Evolutionary conservation across 1,284 basidiomycete genomes (phyloP), one percentile per base, ranked within the genome.

Genomic region (Pseudozyma sp.): DNA sequence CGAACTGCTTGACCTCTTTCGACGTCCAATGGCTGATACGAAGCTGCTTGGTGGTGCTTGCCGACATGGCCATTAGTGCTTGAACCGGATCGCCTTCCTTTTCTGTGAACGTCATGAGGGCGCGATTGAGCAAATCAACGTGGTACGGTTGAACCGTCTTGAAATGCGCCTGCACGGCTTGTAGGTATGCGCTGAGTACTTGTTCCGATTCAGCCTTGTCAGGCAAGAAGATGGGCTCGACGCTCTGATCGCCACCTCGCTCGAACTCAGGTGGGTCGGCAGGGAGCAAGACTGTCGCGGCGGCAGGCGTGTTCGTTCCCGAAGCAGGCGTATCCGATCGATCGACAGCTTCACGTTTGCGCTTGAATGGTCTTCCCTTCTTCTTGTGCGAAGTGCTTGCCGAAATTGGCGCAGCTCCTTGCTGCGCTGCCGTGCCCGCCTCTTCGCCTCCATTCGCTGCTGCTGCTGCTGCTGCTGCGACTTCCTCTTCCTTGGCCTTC

Each of bases 81-180:
- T 94, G 92, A 35, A 57, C 63, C 7, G 85, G 93, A 94, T 73
- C 95, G 89, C 49, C 93, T 88, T 89, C 90, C 19, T 87, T 87
- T 57, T 49, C 74, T 69, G 40, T 95, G 88, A 44, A 91, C 90
- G 83, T 92, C 92, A 5, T 92, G 92, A 54, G 93, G 91, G 85
- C 92, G 91, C 93, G 92, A 94, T 94, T 93, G 87, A 89, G 9
- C 90, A 92, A 73, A 91, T 91, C 67, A 89, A 90, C 25, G 90
- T 93, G 56, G 90, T 88, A 85, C 92, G 74, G 57, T 3, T 66
- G 69, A 0, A 77, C 52, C 9, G 54, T 40, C 31, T 74, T 67
- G 51, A 69, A 72, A 13, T 76, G 74, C n/a, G 70, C 58, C 5
- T 55, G 51, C 9, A 75, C 68, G 8, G 7, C 92, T 91, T 43